Base-by-base conservation (phyloP, 441 rosid species). In the Sinapis alba region DNA sequence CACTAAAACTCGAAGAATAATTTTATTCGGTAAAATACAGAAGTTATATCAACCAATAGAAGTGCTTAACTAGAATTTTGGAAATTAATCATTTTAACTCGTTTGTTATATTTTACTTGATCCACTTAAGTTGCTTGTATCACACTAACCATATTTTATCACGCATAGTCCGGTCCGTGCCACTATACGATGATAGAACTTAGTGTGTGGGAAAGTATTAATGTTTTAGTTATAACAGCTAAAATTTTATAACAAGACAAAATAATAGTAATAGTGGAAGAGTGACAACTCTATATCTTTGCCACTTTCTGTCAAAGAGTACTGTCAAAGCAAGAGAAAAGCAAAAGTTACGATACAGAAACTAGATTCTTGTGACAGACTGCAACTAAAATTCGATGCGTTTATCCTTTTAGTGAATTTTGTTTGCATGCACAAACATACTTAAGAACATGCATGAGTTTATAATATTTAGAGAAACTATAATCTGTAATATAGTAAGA, bases 251-350 rank as follows among this genome's bases (percentile, higher is more conserved):
- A 51, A 64, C 16, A 54, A 63, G 69, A 72, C 69, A 72, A 54
- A 73, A 36, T 53, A 34, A 26, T 23, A 53, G 76, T 16, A 62
- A 50, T 50, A 34, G 56, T 54, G 11, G 16, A 73, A 73, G 70
- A 36, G 53, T 54, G 77, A 64, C 71, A 64, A 64, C 71, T 73
- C 45, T 64, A 18, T 73, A 5, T 54, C 43, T 64, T 54, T 72
- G n/a, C 11, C 68, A 63, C 56, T 53, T 72, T 64, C 45, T 53
- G 24, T 41, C 21, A 26, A 73, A 72, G 2, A 72, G 15, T 41
- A 41, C 54, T 24, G 36, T 43, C 63, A 72, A 34, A 15, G 20
- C 26, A 51, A 3, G 23, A 30, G 34, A n/a, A 61, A 70, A 61
- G 24, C 68, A 62, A 71, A 61, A 13, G 5, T 72, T 50, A 62